Base-by-base conservation (phyloP, 2,329 filamentous ascomycete genomes). In the Paecilomyces niveus region DNA sequence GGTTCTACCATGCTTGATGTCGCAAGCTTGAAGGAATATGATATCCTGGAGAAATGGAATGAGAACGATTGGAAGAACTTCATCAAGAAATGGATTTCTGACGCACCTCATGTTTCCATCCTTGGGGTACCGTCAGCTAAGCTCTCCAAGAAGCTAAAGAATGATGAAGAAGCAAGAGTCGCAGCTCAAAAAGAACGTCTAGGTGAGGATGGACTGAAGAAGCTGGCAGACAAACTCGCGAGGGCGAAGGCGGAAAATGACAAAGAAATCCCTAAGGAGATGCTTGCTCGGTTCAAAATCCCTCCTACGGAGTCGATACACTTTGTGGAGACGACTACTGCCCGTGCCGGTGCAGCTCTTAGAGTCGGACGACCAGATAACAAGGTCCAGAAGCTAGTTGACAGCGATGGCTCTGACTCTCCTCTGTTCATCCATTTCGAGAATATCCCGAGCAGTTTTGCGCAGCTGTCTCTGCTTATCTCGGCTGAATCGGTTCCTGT, bases 401-500 rank as follows among this genome's bases (percentile, higher is more conserved):
- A 97, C 70, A 78, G 81, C 13, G 85, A 90, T 49, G 80, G 83
- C 39, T 73, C 79, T 6, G 78, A 81, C 15, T 71, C 87, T n/a
- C 89, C 91, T 0, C 78, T 97, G 2, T 99, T 97, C 74, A 82
- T 99, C n/a, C 93, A 99, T 74, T 99, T 95, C 64, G 94, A 99
- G 74, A 88, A 96, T 68, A 92, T 97, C 13, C 88, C 89, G 1
- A 95, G 90, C 59, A 96, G 91, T 69, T 99, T 99, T 72, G 91
- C 96, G 6, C 89, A 93, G 65, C 83, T 97, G 59, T 88, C 85
- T 54, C 75, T 97, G 22, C 85, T 94, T 58, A 80, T 97, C 54
- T 90, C 90, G 56, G 96, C 92, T 0, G 83, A 86, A 1, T 80
- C 85, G 32, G 80, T 97, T 1, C 90, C 92, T 0, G 82, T 89